These are phyloP conservation scores for Stagonosporopsis rhizophila DNA, from an alignment of 2,329 filamentous ascomycete genomes.

Conservation along the genomic window DNA sequence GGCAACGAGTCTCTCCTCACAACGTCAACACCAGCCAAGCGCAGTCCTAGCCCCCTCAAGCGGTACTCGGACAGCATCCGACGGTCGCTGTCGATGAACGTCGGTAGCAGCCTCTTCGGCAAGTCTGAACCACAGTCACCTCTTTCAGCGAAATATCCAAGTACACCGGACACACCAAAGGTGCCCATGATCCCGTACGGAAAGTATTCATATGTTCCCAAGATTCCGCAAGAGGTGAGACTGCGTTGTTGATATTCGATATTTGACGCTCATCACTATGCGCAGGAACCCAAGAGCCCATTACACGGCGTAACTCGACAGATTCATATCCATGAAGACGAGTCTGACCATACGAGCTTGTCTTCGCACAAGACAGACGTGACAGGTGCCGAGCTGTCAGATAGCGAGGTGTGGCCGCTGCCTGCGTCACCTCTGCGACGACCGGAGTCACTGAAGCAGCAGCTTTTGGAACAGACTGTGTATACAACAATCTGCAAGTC, in stretches of 20 bases:
- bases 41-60: constrained; percentile 27
- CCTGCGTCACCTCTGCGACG: constrained; percentile 5
- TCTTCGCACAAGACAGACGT: too few species aligned
- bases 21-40: not conserved
- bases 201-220: constrained; percentile 4
- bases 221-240: constrained; percentile 9
- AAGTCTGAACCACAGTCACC: constrained; percentile 1
- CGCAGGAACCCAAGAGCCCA: constrained; percentile 28
- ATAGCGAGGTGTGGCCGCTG: not conserved
- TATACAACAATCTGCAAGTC: constrained; percentile 26
- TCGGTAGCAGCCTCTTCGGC: constrained; percentile 5
- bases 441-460: constrained; percentile 10
- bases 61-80: constrained; percentile 27
- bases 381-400: not conserved
- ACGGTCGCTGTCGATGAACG: constrained; percentile 24
- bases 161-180: constrained; percentile 3
- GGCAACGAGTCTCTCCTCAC: not conserved
- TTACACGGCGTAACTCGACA: constrained; percentile 32
- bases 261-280: not conserved
- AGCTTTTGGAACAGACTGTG: constrained; percentile 22
- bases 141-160: not conserved
- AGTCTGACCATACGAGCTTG: not conserved
- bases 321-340: constrained; percentile 16
- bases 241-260: not conserved
- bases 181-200: constrained; percentile 2